Conservation (phyloP, 306 rosid genomes). For the Glycine tomentella region DNA sequence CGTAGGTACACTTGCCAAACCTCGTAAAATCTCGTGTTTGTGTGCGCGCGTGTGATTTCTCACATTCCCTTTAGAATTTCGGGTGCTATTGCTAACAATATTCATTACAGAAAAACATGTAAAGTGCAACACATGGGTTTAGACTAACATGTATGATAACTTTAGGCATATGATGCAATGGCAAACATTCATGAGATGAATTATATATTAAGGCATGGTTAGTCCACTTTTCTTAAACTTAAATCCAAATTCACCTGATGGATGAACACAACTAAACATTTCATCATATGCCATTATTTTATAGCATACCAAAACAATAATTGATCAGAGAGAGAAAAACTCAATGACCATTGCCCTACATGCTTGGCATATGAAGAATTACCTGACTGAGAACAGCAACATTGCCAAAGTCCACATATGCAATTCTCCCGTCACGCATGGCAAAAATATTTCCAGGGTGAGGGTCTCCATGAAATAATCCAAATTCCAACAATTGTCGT, state of each 20-base stretch:
- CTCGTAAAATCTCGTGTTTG: too few species aligned
- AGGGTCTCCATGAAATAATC: constrained; percentile 98
- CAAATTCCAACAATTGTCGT: constrained; percentile 95
- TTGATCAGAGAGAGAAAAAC: constrained; percentile 3
- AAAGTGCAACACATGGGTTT: too few species aligned
- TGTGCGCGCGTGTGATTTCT: too few species aligned
- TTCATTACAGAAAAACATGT: too few species aligned
- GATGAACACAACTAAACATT: constrained; percentile 26
- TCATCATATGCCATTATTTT: constrained; percentile 6
- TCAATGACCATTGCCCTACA: neutral
- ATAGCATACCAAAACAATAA: constrained; percentile 31
- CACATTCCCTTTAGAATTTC: too few species aligned
- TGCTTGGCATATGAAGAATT: constrained; percentile 42
- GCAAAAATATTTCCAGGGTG: constrained; percentile 99
- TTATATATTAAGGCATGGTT: neutral
- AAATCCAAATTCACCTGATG: constrained; percentile 15
- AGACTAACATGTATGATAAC: constrained; percentile 4
- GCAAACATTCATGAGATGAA: constrained; percentile 13
- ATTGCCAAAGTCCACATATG: constrained; percentile 97
- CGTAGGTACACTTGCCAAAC: too few species aligned
- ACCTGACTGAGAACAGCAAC: constrained; percentile 99
- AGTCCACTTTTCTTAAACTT: constrained; percentile 5
- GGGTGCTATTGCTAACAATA: too few species aligned
- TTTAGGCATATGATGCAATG: constrained; percentile 8
- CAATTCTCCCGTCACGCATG: constrained; percentile 98